These are phyloP conservation scores for Ramaria sp. DNA, from an alignment of 768 basidiomycete species.

Conservation along the genomic window DNA sequence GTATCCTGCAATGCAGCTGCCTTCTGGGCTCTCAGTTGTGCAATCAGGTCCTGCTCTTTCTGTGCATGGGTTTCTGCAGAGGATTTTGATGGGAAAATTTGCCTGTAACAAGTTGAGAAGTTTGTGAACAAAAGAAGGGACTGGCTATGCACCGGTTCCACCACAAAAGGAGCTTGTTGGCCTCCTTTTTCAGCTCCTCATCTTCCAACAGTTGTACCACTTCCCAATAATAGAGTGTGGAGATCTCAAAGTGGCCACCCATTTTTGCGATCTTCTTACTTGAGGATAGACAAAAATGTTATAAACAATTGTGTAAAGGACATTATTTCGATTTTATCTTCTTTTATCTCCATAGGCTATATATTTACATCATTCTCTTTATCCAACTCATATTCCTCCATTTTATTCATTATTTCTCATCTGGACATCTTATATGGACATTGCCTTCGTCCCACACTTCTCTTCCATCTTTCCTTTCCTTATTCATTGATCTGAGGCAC, in stretches of 20 bases:
- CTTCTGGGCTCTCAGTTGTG: neutral
- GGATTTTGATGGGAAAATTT: neutral
- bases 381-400: too few species aligned
- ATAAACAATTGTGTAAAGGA: too few species aligned
- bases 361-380: too few species aligned
- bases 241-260: neutral
- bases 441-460: too few species aligned
- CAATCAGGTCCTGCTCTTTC: neutral
- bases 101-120: neutral
- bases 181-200: neutral
- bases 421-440: too few species aligned
- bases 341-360: too few species aligned
- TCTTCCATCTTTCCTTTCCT: too few species aligned
- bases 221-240: neutral
- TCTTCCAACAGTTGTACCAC: neutral
- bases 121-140: neutral
- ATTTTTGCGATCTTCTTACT: neutral
- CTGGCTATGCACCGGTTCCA: neutral
- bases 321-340: too few species aligned
- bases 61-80: neutral
- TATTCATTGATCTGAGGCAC: too few species aligned
- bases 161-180: neutral
- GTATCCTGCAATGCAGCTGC: too few species aligned
- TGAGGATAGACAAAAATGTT: neutral
- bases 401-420: too few species aligned